Evolutionary conservation across 768 basidiomycete species (phyloP), one percentile per base, ranked within the genome.

Genomic region (Trametes maxima): DNA sequence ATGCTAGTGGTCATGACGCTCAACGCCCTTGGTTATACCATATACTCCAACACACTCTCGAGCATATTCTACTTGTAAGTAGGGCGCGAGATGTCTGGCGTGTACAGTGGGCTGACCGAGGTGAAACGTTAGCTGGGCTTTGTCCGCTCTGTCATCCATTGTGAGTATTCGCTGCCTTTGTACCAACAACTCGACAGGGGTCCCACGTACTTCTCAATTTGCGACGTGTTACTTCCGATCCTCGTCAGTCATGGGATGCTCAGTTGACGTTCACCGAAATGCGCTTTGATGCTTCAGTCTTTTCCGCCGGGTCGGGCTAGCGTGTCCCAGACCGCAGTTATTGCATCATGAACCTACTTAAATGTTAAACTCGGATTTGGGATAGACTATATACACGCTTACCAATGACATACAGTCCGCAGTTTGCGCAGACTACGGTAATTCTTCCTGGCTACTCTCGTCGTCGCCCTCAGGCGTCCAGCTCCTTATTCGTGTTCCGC

Each of bases 401-500:
- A 2, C 13, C 21, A 21, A 22, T 46, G 12, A 8, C 24, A 14
- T 13, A 46, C 11, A 2, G 13, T 24, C 21, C 6, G 5, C 22
- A 22, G 22, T 22, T 24, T 21, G 11, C 45, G 45, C 21, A 8
- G 21, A 46, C 45, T 46, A 24, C 21, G 12, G 21, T 46, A 3
- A 42, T 47, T 39, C 28, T n/a, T 37, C 37, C 21, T 48, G 28
- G 13, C 39, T 19, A 10, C 42, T 33, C n/a, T 35, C 55, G 14
- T 44, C 54, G 1, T 37, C 56, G 36, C 51, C 43, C 42, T 69
- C 68, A 2, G 66, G 68, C 5, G 57, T 60, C 64, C 68, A 69
- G 42, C 63, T 67, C 16, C 22, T 49, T 48, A 75, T 48, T 28
- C 68, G 66, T 28, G 25, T 54, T n/a, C 78, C 77, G 21, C 67